Evolutionary conservation across 2,329 filamentous ascomycete species (phyloP).

Genomic region (Fusarium pseudonygamai): DNA sequence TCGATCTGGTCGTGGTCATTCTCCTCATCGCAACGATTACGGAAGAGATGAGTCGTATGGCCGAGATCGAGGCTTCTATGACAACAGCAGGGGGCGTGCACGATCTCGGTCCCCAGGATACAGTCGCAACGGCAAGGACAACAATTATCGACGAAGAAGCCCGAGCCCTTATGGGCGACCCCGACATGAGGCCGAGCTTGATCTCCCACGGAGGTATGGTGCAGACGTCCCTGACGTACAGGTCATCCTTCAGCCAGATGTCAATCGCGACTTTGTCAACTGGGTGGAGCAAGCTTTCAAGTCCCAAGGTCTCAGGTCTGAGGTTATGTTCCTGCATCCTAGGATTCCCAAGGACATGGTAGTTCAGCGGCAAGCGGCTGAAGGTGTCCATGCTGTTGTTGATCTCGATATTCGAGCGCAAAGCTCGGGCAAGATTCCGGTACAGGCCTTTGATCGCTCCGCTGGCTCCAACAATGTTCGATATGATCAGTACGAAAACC

Average conservation of each 20-base stretch:
- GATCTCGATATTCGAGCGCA: conserved; percentile 78
- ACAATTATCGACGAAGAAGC: conserved; percentile 73
- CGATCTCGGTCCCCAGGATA: conserved; percentile 74
- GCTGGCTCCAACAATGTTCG: conserved; percentile 77
- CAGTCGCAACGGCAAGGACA: conserved; percentile 55
- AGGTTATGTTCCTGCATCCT: conserved; percentile 82
- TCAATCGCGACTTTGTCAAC: conserved; percentile 80
- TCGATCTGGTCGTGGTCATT: conserved; percentile 68
- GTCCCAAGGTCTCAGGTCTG: conserved; percentile 75
- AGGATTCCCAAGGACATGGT: conserved; percentile 80
- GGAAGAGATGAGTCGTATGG: conserved; percentile 70
- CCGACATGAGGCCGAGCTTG: conserved; percentile 65
- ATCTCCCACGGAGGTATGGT: conserved; percentile 77
- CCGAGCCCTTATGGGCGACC: conserved; percentile 69
- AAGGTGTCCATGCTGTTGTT: conserved; percentile 87
- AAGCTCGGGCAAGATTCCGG: conserved; percentile 74
- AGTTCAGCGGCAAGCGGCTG: conserved; percentile 85
- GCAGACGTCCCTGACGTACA: conserved; percentile 88
- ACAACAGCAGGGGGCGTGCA: conserved; percentile 59
- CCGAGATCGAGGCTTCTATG: conserved; percentile 56
- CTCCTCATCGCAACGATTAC: conserved; percentile 64
- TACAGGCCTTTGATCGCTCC: conserved; percentile 87
- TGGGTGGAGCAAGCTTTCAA: conserved; percentile 84
- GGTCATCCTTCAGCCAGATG: conserved; percentile 81
- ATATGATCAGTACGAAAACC: conserved; percentile 87